A percentile compares a stretch with the other conserved stretches of the same genome.
Conservation (phyloP, 768 basidiomycete species). For the Rhodocollybia butyracea region DNA sequence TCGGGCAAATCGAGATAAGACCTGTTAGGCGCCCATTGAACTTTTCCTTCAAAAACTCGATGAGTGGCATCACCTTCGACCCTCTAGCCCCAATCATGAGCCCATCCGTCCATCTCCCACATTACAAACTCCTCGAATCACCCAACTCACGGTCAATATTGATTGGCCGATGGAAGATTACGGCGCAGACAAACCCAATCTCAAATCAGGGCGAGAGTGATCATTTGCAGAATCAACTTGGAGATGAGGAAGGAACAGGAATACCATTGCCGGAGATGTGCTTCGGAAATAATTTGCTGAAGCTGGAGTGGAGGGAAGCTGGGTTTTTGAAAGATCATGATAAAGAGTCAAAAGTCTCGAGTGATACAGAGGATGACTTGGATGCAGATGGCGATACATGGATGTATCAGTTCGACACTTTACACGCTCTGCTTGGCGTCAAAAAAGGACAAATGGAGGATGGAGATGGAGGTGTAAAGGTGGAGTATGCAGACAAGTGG, state of each 20-base stretch:
- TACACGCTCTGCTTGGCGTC: slow-evolving; percentile 67
- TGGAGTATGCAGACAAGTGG: slow-evolving; percentile 95
- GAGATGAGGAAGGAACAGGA: slow-evolving; percentile 15
- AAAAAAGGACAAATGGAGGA: slow-evolving; percentile 70
- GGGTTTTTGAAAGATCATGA: slow-evolving; percentile 23
- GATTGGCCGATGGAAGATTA: slow-evolving; percentile 61
- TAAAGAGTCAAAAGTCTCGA: not conserved
- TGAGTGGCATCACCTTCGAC: too few species aligned
- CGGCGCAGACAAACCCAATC: slow-evolving; percentile 72
- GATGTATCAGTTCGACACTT: slow-evolving; percentile 62
- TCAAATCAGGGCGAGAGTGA: slow-evolving; percentile 77
- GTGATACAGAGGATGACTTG: not conserved
- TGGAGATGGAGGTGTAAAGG: slow-evolving; percentile 91
- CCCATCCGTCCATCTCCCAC: slow-evolving; percentile 45
- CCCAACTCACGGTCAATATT: slow-evolving; percentile 68
- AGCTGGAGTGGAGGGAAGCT: slow-evolving; percentile 59
- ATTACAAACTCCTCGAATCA: slow-evolving; percentile 66
- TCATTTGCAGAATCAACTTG: slow-evolving; percentile 56
- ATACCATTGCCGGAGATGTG: slow-evolving; percentile 96
- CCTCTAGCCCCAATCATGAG: slow-evolving; percentile 29
- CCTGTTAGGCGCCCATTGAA: too few species aligned
- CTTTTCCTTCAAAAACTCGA: too few species aligned
- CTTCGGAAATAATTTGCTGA: slow-evolving; percentile 80
- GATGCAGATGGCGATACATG: slow-evolving; percentile 26
- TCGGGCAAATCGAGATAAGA: too few species aligned